These are phyloP conservation scores for Pharus latifolius DNA, from an alignment of 176 grass and related monocot species.

Conservation along the genomic window DNA sequence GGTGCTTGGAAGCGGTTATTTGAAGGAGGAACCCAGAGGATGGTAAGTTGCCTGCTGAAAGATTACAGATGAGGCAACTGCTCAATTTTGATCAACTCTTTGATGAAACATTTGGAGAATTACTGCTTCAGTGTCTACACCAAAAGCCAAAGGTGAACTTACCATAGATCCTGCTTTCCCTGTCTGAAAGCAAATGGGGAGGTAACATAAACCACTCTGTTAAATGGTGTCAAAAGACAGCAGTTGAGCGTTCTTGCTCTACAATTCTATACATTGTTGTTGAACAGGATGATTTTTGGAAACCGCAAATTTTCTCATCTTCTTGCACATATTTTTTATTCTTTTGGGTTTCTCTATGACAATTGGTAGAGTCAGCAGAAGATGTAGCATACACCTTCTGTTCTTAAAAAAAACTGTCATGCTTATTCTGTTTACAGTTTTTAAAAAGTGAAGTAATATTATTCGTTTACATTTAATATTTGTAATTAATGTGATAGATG, in stretches of 20 bases:
- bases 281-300: conserved; percentile 13
- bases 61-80: conserved; percentile 10
- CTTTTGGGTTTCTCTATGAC: conserved; percentile 6
- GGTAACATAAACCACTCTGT: conserved; percentile 2
- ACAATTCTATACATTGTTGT: conserved; percentile 16
- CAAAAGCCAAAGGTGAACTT: neutral
- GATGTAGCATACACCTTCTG: too few species aligned
- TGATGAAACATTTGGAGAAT: neutral
- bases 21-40: conserved; percentile 48
- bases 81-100: neutral
- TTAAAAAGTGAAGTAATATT: too few species aligned
- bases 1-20: conserved; percentile 18
- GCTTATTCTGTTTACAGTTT: too few species aligned
- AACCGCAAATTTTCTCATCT: conserved; percentile 28
- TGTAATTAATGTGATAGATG: too few species aligned
- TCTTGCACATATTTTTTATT: conserved; percentile 32
- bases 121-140: neutral
- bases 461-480: too few species aligned
- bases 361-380: conserved; percentile 25
- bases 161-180: conserved; percentile 16
- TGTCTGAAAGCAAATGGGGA: conserved; percentile 18
- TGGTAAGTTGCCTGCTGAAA: conserved; percentile 24
- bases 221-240: neutral
- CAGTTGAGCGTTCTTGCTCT: neutral
- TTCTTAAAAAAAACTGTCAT: too few species aligned